These are phyloP conservation scores for Linnemannia exigua DNA, from an alignment of 192 early-diverging fungal species.

Conservation along the genomic window DNA sequence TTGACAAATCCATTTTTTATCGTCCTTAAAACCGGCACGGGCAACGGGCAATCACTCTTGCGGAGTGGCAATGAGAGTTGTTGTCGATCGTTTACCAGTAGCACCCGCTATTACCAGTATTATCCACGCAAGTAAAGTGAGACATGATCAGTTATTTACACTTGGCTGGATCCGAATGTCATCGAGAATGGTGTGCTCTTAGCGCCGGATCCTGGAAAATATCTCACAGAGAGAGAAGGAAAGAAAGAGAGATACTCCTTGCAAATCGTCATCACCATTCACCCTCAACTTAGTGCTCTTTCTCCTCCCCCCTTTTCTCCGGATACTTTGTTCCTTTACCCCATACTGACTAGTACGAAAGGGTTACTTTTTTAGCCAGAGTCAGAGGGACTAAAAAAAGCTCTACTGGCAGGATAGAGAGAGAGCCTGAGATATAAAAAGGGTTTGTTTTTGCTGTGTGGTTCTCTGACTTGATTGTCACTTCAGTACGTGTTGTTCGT, in stretches of 20 bases:
- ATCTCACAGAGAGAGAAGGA: background rate
- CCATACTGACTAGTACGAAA: background rate
- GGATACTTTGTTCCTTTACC: background rate
- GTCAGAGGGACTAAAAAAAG: background rate
- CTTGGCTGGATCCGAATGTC: background rate
- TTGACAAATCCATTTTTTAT: no score
- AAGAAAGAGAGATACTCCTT: background rate
- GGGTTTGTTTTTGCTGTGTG: background rate
- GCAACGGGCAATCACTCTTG: no score
- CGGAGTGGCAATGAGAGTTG: no score
- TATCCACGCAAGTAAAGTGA: background rate
- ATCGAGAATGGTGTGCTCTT: background rate
- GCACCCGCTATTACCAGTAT: no score
- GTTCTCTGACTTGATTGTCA: background rate
- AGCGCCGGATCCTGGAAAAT: conserved; percentile 11
- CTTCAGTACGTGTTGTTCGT: no score
- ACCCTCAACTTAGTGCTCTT: background rate
- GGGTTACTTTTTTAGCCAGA: background rate
- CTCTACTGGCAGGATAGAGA: background rate
- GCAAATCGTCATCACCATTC: background rate
- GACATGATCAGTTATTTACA: background rate
- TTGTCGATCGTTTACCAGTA: no score
- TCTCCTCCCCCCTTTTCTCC: background rate
- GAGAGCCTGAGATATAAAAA: background rate
- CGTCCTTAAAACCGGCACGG: background rate